A percentile compares a stretch with the other conserved stretches of the same genome.
Conservation (phyloP, 2,329 filamentous ascomycete species). For the Colletotrichum lindemuthianum region DNA sequence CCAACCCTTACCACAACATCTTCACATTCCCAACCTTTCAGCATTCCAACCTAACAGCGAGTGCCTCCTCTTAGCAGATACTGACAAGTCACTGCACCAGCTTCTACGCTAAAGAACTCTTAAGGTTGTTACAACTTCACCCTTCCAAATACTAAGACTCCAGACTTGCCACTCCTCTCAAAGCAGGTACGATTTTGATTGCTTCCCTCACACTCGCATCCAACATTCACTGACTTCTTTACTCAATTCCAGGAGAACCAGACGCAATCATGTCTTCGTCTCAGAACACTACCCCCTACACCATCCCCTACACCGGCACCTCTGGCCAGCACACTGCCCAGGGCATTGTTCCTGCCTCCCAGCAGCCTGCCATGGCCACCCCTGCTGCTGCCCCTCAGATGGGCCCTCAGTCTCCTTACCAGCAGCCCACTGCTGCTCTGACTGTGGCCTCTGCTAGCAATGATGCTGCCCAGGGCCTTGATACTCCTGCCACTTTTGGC, state of each 20-base stretch:
- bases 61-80: too few species aligned
- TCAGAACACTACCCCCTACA: conserved; percentile 40
- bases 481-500: neutral
- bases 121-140: too few species aligned
- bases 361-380: neutral
- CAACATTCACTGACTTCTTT: neutral
- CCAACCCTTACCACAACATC: too few species aligned
- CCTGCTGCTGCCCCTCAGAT: conserved; percentile 10
- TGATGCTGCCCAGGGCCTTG: conserved; percentile 1
- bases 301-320: conserved; percentile 41
- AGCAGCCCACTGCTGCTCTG: neutral
- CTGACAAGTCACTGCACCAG: too few species aligned
- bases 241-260: conserved; percentile 12
- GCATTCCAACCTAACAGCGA: too few species aligned
- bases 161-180: neutral
- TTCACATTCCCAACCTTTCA: too few species aligned
- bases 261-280: conserved; percentile 13
- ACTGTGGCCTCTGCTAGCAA: neutral
- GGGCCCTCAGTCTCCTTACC: neutral
- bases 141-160: too few species aligned
- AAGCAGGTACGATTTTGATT: neutral
- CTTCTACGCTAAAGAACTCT: too few species aligned
- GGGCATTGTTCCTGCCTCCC: conserved; percentile 24
- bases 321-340: conserved; percentile 38
- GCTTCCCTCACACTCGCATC: neutral